Base-by-base conservation (phyloP, 306 rosid species). In the Medicago ruthenica region DNA sequence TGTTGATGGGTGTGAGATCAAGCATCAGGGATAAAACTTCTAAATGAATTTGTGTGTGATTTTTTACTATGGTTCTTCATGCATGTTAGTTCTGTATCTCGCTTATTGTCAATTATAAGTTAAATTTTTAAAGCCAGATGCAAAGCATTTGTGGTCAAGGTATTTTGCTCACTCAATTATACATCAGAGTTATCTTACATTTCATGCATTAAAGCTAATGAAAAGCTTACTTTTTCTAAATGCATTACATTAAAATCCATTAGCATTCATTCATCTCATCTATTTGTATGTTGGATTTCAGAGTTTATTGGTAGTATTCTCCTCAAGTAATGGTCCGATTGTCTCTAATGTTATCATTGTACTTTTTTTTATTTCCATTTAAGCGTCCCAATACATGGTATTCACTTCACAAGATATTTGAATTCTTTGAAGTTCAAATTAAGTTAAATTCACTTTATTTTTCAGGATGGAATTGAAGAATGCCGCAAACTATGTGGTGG, bases 401-500 rank as follows among this genome's bases (percentile, higher is more conserved):
- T 72, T 83, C 64, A 17, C 62, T 72, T 57, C 37, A 20, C 53
- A 42, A 67, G 47, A 67, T 62, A 8, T 61, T 62, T 40, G 39
- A 40, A 42, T 15, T 77, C 42, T 41, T 21, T 47, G 55, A 63
- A 50, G 48, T 59, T 71, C 65, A 45, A 11, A 48, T 64, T 9
- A 61, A 65, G 21, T 75, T 69, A 45, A 67, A 7, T 73, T 50
- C 72, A 24, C 76, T 36, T 71, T 16, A 36, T 62, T 61, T 84
- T 87, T 34, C 80, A 95, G 99, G 99, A 92, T 79, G 99, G 79
- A 15, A 95, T 95, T 81, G 99, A 95, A 80, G 99, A 90, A 82
- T 92, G 99, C 74, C 91, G 97, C 66, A 95, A 95, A 80, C 79
- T 95, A 83, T 95, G 99, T 17, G 99, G 97, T 76, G 99, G 97